phyloP scores from a whole-genome alignment of 441 rosid species.

The Pelargonium myrrhifolium region DNA sequence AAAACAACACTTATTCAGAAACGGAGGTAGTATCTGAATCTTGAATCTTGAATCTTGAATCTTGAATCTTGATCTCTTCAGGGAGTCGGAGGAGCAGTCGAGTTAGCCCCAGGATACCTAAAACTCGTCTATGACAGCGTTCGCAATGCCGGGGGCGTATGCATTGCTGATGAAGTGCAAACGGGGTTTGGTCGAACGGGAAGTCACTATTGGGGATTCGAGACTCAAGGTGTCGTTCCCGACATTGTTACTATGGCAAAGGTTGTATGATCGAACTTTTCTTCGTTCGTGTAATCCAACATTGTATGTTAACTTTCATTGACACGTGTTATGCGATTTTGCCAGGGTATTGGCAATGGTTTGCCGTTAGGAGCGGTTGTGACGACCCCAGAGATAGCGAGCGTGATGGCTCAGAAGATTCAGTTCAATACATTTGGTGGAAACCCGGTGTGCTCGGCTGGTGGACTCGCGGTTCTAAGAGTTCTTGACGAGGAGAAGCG shows the following conservation, averaged over 20 bases:
- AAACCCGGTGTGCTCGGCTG: constrained; percentile 88
- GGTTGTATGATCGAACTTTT: constrained; percentile 29
- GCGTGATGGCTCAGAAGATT: constrained; percentile 65
- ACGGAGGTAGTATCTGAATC: too few relatives aligned
- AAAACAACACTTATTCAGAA: too few relatives aligned
- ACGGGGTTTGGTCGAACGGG: constrained; percentile 90
- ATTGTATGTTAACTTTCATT: neutral
- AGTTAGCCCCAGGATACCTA: constrained; percentile 85
- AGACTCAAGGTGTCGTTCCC: constrained; percentile 85
- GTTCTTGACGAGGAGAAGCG: constrained; percentile 77
- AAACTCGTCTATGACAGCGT: constrained; percentile 70
- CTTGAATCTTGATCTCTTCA: too few relatives aligned
- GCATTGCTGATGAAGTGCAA: constrained; percentile 97
- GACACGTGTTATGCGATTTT: neutral
- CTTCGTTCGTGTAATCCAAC: too few relatives aligned
- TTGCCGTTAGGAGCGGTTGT: constrained; percentile 90
- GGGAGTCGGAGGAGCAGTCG: constrained; percentile 97
- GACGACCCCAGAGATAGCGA: constrained; percentile 85
- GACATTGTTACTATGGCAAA: constrained; percentile 98
- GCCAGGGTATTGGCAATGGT: constrained; percentile 86
- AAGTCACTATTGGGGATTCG: constrained; percentile 88
- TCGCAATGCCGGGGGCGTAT: constrained; percentile 76
- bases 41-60: too few relatives aligned
- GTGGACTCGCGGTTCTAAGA: constrained; percentile 78
- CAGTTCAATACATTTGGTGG: constrained; percentile 89